These are phyloP conservation scores for Sugiyamaella novakii DNA, from an alignment of 1,139 yeast genomes.

Conservation along the genomic window DNA sequence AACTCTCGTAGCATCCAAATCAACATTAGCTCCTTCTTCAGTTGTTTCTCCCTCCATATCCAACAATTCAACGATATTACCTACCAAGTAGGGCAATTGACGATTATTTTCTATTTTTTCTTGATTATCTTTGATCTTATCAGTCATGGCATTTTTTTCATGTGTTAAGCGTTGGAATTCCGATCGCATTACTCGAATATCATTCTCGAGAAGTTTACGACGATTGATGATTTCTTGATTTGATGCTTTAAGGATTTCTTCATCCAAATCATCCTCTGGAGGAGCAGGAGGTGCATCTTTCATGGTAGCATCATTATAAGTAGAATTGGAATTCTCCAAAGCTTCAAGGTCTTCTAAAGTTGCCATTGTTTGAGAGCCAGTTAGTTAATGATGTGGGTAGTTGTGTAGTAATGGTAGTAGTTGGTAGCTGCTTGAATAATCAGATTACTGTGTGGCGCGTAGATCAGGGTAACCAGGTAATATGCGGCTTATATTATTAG, in stretches of 20 bases:
- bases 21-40: slow-evolving; percentile 95
- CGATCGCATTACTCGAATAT: slow-evolving; percentile 91
- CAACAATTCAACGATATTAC: slow-evolving; percentile 94
- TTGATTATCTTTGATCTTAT: slow-evolving; percentile 92
- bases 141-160: slow-evolving; percentile 90
- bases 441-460: background rate
- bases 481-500: background rate
- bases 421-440: slow-evolving; percentile 1
- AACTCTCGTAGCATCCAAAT: slow-evolving; percentile 83
- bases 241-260: slow-evolving; percentile 75
- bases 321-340: slow-evolving; percentile 31
- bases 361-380: slow-evolving; percentile 34
- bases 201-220: slow-evolving; percentile 87
- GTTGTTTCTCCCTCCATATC: slow-evolving; percentile 86
- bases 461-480: background rate
- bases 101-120: slow-evolving; percentile 95
- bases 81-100: slow-evolving; percentile 94
- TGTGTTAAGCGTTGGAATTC: slow-evolving; percentile 89
- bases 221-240: slow-evolving; percentile 85
- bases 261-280: slow-evolving; percentile 61
- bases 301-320: slow-evolving; percentile 30
- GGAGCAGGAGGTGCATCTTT: slow-evolving; percentile 43
- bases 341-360: slow-evolving; percentile 44
- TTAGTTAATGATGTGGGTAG: background rate
- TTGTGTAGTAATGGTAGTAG: background rate